phyloP scores from a whole-genome alignment of 1,284 basidiomycete species.

The Cryptococcus sp. region DNA sequence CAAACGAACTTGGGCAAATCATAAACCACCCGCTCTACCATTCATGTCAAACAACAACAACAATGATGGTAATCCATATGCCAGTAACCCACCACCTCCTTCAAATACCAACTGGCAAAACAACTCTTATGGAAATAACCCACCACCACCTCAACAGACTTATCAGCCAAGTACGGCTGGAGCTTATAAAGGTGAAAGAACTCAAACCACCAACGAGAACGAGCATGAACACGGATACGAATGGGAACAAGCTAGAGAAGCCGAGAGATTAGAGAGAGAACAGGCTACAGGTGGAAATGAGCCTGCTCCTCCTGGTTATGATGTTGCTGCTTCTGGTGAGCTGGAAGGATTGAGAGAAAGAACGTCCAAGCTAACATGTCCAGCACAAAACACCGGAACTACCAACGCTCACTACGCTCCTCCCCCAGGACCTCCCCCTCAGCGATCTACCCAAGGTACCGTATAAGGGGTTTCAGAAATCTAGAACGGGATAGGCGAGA shows the following conservation, averaged over 20 bases:
- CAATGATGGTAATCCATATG: constrained; percentile 11
- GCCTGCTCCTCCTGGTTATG: constrained; percentile 33
- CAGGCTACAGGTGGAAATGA: constrained; percentile 8
- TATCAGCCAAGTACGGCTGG: constrained; percentile 39
- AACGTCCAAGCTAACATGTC: background rate
- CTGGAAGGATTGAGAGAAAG: background rate
- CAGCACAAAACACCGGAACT: constrained; percentile 14
- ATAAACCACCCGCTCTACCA: constrained; percentile 31
- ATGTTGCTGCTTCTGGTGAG: constrained; percentile 29
- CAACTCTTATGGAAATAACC: constrained; percentile 33
- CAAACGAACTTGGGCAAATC: constrained; percentile 9
- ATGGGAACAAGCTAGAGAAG: constrained; percentile 41
- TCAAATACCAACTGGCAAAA: constrained; percentile 8
- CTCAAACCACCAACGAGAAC: background rate
- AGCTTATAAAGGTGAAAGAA: constrained; percentile 21
- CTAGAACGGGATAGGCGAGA: too few relatives aligned
- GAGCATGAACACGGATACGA: constrained; percentile 43
- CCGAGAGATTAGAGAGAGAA: constrained; percentile 30
- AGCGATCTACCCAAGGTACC: background rate
- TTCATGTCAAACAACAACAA: constrained; percentile 13
- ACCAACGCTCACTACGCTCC: constrained; percentile 17
- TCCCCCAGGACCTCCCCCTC: constrained; percentile 31
- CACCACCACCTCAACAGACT: constrained; percentile 31
- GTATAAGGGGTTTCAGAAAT: background rate
- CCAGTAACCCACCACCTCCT: constrained; percentile 20